Evolutionary conservation across 1,284 basidiomycete species (phyloP).

Genomic region (Puccinia coronata): DNA sequence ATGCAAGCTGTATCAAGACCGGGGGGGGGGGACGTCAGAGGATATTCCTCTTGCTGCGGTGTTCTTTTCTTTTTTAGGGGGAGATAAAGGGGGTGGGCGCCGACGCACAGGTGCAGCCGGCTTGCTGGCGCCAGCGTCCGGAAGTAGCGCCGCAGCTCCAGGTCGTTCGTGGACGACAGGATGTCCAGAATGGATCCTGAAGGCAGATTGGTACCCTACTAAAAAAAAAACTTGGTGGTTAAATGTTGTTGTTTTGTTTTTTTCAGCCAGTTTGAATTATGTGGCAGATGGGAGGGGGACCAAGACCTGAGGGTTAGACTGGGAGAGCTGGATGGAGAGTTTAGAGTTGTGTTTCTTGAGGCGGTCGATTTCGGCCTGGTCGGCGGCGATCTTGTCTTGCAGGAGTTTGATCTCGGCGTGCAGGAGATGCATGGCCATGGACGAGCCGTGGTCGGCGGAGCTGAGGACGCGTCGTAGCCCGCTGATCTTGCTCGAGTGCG

Average conservation of each 20-base stretch:
- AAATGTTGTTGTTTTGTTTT: too few relatives aligned
- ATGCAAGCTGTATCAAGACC: constrained; percentile 16
- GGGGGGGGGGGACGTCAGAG: too few relatives aligned
- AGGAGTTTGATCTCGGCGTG: constrained; percentile 42
- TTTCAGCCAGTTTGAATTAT: too few relatives aligned
- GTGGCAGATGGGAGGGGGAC: neutral
- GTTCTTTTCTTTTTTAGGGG: too few relatives aligned
- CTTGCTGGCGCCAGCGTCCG: constrained; percentile 7
- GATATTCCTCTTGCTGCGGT: too few relatives aligned
- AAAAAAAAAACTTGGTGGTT: too few relatives aligned
- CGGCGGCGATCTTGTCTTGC: neutral
- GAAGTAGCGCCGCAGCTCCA: constrained; percentile 15
- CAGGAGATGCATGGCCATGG: constrained; percentile 45
- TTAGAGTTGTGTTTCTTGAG: neutral
- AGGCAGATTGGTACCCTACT: neutral
- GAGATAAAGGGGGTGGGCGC: too few relatives aligned
- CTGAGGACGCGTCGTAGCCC: constrained; percentile 13
- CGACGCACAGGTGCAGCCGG: constrained; percentile 33
- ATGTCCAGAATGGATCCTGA: constrained; percentile 15
- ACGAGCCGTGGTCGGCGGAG: constrained; percentile 28
- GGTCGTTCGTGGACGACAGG: constrained; percentile 9
- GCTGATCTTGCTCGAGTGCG: constrained; percentile 25
- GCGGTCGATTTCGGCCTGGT: neutral
- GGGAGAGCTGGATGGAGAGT: neutral
- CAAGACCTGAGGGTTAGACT: neutral